Conservation (phyloP, 2,329 filamentous ascomycete genomes). For the Calonectria pteridis region DNA sequence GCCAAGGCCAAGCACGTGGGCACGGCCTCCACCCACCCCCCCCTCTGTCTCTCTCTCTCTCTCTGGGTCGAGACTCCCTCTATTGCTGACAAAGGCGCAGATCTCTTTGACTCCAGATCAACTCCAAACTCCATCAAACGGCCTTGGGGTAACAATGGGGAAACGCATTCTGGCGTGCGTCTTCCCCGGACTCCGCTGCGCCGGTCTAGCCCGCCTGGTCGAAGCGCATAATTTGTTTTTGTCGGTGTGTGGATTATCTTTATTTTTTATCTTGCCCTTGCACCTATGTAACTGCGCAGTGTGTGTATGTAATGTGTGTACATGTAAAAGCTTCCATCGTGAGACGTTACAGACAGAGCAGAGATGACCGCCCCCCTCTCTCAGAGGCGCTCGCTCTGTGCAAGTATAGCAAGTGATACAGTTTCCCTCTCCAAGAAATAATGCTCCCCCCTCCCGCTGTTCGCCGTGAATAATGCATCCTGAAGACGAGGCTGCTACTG, state of each 20-base stretch:
- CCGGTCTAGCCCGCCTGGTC: neutral
- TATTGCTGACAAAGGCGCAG: neutral
- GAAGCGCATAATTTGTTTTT: neutral
- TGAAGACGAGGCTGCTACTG: constrained; percentile 40
- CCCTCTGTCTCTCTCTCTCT: too few relatives aligned
- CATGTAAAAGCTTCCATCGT: constrained; percentile 29
- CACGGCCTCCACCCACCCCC: neutral
- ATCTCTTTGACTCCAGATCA: constrained; percentile 10
- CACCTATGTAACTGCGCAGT: constrained; percentile 29
- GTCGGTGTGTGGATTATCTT: constrained; percentile 18
- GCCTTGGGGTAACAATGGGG: neutral
- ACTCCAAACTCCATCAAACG: constrained; percentile 14
- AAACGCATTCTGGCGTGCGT: neutral
- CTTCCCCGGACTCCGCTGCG: neutral
- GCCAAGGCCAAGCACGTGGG: neutral
- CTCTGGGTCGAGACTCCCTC: neutral
- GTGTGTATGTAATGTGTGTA: constrained; percentile 10
- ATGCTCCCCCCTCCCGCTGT: constrained; percentile 14
- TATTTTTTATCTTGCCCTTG: constrained; percentile 26
- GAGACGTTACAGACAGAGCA: constrained; percentile 27
- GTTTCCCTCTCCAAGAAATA: constrained; percentile 25
- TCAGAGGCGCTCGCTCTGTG: constrained; percentile 22
- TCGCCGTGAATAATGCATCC: constrained; percentile 38
- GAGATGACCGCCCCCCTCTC: constrained; percentile 14
- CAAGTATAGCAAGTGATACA: constrained; percentile 26